Percentiles rank a stretch among this genome's conserved stretches.
These are phyloP conservation scores for Luzula sylvatica DNA, from an alignment of 176 grass and related monocot genomes.

Conservation along the genomic window DNA sequence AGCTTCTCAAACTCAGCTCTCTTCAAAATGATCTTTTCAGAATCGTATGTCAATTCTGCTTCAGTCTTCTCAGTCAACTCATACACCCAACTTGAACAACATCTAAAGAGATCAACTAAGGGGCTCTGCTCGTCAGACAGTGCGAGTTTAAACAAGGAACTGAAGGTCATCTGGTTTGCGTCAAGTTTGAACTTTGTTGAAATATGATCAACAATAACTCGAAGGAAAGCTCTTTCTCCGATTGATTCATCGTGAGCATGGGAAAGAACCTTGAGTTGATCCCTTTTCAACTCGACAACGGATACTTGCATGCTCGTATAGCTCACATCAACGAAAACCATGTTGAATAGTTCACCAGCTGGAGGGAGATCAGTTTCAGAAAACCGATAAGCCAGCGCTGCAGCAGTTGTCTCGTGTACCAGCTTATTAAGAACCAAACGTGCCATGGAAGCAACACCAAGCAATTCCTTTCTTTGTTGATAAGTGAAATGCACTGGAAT, in stretches of 20 bases:
- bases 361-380: background rate
- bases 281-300: slow-evolving; percentile 48
- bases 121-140: slow-evolving; percentile 43
- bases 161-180: no score
- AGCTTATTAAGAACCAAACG: background rate
- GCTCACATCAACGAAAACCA: background rate
- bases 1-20: no score
- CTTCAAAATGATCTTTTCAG: no score
- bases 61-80: no score
- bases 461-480: background rate
- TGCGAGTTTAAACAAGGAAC: no score
- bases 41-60: no score
- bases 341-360: background rate
- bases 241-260: slow-evolving; percentile 47
- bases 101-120: no score
- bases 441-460: background rate
- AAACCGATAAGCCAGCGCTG: slow-evolving; percentile 1
- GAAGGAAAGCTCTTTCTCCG: no score
- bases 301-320: slow-evolving; percentile 17
- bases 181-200: no score
- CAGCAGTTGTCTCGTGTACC: background rate
- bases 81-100: slow-evolving; percentile 42
- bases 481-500: slow-evolving; percentile 2
- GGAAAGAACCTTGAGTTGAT: slow-evolving; percentile 53
- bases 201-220: no score